Conservation (phyloP, 495 filamentous ascomycete species). For the Sporormia fimetaria region DNA sequence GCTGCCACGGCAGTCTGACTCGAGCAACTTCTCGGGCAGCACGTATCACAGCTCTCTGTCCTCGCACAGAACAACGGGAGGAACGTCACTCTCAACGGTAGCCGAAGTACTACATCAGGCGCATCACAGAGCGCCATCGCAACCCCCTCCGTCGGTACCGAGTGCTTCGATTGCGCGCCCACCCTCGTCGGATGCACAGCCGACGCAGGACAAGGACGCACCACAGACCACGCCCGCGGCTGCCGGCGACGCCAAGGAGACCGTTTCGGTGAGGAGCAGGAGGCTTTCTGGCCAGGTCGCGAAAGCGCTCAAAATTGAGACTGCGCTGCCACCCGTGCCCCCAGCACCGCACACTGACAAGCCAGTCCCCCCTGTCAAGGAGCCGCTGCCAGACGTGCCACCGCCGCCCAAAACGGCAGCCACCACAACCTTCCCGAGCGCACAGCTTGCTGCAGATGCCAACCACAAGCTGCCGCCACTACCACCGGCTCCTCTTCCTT, state of each 20-base stretch:
- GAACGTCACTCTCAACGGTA: slow-evolving; percentile 63
- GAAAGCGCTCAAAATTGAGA: slow-evolving; percentile 86
- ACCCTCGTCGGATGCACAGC: slow-evolving; percentile 15
- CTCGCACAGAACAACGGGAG: slow-evolving; percentile 65
- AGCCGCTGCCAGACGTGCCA: slow-evolving; percentile 32
- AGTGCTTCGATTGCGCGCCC: slow-evolving; percentile 31
- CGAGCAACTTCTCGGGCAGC: slow-evolving; percentile 68
- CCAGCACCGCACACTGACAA: slow-evolving; percentile 31
- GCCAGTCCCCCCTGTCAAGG: slow-evolving; percentile 35
- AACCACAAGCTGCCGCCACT: slow-evolving; percentile 25
- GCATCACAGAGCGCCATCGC: slow-evolving; percentile 25
- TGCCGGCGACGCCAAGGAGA: slow-evolving; percentile 33
- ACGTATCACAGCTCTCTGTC: slow-evolving; percentile 82
- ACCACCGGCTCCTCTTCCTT: slow-evolving; percentile 9
- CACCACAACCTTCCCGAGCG: slow-evolving; percentile 13
- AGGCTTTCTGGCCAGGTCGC: slow-evolving; percentile 68
- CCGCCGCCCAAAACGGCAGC: slow-evolving; percentile 28
- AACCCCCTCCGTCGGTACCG: slow-evolving; percentile 37
- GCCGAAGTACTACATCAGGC: slow-evolving; percentile 45
- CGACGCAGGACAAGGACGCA: slow-evolving; percentile 8
- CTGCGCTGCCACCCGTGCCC: slow-evolving; percentile 40
- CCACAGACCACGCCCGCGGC: slow-evolving; percentile 15
- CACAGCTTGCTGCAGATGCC: slow-evolving; percentile 11
- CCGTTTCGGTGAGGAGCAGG: slow-evolving; percentile 57
- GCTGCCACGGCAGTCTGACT: slow-evolving; percentile 78